Base-by-base conservation (phyloP, 2,329 filamentous ascomycete species). In the Eutypa lata region DNA sequence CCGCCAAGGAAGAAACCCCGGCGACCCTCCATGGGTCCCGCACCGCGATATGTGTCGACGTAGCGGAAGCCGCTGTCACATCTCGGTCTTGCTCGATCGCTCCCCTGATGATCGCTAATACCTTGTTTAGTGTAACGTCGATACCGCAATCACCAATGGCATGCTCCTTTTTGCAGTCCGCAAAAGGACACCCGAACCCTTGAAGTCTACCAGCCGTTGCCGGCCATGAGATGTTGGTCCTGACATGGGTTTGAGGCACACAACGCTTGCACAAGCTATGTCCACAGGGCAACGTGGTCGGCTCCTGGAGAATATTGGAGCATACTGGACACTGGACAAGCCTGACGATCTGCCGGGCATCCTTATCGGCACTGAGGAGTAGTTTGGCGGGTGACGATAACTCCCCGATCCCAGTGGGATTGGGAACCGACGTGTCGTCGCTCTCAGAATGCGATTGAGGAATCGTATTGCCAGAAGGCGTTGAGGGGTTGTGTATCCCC, bases 251-350 rank as follows among this genome's bases (percentile, higher is more conserved):
- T 46, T 81, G 71, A 1, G 91, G 91, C 2, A 96, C 72, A 69
- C 92, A 97, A 48, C 70, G 69, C 63, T 81, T 84, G 72, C 92
- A 97, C 11, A 96, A 71, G 11, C 86, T 87, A 64, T 87, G 83
- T 26, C 91, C 91, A 67, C 92, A 97, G 5, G 91, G 91, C 4
- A 96, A 74, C 0, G 89, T 89, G 52, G 91, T 78, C 5, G 91
- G 89, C 8, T 83, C 77, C 45, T 73, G 76, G 28, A 94, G 75
- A 1, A 88, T 86, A 43, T 75, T 76, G 3, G 86, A 89, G 69
- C 92, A 96, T 57, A 81, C 74, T 11, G 80, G 80, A 67, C 92
- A 97, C 71, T 95, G 90, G 50, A 94, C 79, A 40, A 94, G 74
- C 43, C 86, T 86, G 56, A 95, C 78, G 51, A 91, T 76, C 53